A percentile compares a stretch with the other conserved stretches of the same genome.
Evolutionary conservation across 192 early-diverging fungal genomes (phyloP).

Genomic region (Gorgonomyces haynaldii): DNA sequence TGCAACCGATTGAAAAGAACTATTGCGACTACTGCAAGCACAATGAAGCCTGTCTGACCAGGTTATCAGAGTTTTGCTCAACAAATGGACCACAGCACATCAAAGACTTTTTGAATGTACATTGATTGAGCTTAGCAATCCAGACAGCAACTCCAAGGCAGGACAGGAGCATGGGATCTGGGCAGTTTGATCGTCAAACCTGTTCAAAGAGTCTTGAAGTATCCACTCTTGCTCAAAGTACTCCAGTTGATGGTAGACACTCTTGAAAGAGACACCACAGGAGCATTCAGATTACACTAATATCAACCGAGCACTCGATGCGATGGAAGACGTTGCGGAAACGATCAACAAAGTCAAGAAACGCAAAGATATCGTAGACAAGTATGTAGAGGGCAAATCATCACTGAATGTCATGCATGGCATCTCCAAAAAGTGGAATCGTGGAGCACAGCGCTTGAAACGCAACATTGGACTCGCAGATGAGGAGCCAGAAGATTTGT

Average conservation of each 20-base stretch:
- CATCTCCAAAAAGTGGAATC: constrained; percentile 55
- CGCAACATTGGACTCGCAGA: constrained; percentile 50
- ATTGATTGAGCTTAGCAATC: constrained; percentile 36
- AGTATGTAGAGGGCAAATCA: constrained; percentile 63
- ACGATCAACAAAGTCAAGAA: constrained; percentile 78
- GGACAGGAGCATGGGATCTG: constrained; percentile 86
- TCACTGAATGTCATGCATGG: constrained; percentile 65
- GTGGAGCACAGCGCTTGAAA: constrained; percentile 35
- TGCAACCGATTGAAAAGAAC: constrained; percentile 34
- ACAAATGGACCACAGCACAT: constrained; percentile 22
- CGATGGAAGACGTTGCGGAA: constrained; percentile 57
- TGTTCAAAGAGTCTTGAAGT: constrained; percentile 94
- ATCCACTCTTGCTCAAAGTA: constrained; percentile 76
- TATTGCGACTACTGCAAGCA: constrained; percentile 69
- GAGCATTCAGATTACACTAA: constrained; percentile 46
- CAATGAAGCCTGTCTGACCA: constrained; percentile 54
- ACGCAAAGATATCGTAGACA: constrained; percentile 76
- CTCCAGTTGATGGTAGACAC: constrained; percentile 24
- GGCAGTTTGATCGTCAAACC: constrained; percentile 87
- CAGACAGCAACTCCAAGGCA: constrained; percentile 47
- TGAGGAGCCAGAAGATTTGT: background rate
- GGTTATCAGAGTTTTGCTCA: constrained; percentile 48
- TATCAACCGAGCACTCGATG: constrained; percentile 30
- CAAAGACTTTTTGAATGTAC: constrained; percentile 37
- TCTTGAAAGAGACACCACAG: constrained; percentile 42